phyloP scores from a whole-genome alignment of 306 rosid species.

The Senna siamea region DNA sequence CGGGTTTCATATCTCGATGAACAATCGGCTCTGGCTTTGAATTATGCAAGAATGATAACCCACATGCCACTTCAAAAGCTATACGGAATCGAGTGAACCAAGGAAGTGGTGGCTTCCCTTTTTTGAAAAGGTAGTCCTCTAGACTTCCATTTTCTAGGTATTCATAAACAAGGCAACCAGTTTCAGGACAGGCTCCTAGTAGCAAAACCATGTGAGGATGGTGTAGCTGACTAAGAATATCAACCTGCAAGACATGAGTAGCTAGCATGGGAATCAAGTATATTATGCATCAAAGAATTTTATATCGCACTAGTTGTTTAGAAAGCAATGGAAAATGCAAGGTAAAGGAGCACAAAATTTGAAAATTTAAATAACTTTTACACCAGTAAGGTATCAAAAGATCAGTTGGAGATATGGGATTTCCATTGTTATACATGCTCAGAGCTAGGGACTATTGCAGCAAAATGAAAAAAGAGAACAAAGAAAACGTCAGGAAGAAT shows the following conservation, averaged over 20 bases:
- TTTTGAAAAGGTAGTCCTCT: conserved; percentile 65
- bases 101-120: conserved; percentile 71
- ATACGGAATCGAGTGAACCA: conserved; percentile 78
- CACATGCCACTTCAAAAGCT: conserved; percentile 82
- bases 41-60: conserved; percentile 84
- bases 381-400: too few species aligned
- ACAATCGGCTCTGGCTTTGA: conserved; percentile 85
- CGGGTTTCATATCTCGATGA: conserved; percentile 95
- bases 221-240: conserved; percentile 89
- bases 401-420: background rate
- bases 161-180: conserved; percentile 81
- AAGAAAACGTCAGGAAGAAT: too few species aligned
- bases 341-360: conserved; percentile 8
- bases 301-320: conserved; percentile 7
- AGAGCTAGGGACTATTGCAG: conserved; percentile 5
- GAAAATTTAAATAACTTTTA: conserved; percentile 30
- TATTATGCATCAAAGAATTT: conserved; percentile 27
- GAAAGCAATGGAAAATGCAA: conserved; percentile 27
- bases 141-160: conserved; percentile 91
- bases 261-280: conserved; percentile 22
- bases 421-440: background rate
- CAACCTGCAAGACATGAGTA: conserved; percentile 61
- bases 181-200: conserved; percentile 96
- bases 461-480: conserved; percentile 14
- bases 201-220: conserved; percentile 89